These are phyloP conservation scores for Leptographium galeiforme DNA, from an alignment of 2,329 filamentous ascomycete genomes.

Conservation along the genomic window DNA sequence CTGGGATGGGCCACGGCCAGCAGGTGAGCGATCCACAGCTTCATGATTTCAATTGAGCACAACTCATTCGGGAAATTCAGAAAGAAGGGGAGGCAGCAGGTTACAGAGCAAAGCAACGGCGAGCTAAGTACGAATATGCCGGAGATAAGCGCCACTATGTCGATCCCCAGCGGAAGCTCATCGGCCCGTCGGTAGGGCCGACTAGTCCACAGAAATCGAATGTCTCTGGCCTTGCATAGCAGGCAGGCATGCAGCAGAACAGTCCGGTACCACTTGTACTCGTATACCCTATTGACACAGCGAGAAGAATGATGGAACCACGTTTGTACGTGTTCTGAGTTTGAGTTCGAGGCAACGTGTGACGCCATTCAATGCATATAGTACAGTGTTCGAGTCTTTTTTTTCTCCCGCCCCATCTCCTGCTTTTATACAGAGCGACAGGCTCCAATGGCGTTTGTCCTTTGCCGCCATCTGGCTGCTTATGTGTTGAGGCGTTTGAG, in stretches of 20 bases:
- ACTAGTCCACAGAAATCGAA: not conserved
- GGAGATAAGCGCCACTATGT: not conserved
- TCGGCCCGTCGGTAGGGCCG: not conserved
- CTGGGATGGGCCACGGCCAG: not conserved
- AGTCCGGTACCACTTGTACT: too few relatives aligned
- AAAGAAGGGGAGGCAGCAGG: not conserved
- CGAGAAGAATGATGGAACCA: too few relatives aligned
- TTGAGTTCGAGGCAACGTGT: not conserved
- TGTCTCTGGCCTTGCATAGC: too few relatives aligned
- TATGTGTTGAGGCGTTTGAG: conserved; percentile 29
- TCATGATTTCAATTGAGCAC: not conserved
- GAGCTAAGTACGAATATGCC: not conserved
- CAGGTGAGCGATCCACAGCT: not conserved
- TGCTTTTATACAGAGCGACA: not conserved
- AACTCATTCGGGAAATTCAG: not conserved
- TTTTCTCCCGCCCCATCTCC: not conserved
- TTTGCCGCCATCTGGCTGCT: not conserved
- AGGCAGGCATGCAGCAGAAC: too few relatives aligned
- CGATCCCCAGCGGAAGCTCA: not conserved
- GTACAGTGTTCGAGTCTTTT: not conserved
- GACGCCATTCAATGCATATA: conserved; percentile 1
- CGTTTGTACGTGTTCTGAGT: too few relatives aligned
- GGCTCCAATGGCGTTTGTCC: not conserved
- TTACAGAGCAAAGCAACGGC: not conserved
- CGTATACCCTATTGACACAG: too few relatives aligned